Percentiles rank a stretch among this genome's conserved stretches.
Evolutionary conservation across 495 filamentous ascomycete species (phyloP).

Genomic region (Penicillium coffeae): DNA sequence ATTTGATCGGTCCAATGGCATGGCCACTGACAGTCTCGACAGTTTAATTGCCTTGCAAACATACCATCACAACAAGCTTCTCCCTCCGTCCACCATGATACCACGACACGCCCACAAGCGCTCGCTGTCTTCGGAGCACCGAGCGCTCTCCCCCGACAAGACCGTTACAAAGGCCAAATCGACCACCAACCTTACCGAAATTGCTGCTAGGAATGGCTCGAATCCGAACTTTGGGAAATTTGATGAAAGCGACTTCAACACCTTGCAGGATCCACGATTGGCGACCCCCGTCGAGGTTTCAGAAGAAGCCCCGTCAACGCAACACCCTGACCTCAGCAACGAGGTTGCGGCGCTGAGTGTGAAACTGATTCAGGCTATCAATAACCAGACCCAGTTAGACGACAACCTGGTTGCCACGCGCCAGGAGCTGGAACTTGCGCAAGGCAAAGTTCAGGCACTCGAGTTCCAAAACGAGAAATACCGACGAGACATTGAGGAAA

Average conservation of each 20-base stretch:
- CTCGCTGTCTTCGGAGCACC: constrained; percentile 40
- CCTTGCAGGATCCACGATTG: constrained; percentile 49
- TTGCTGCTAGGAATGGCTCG: constrained; percentile 11
- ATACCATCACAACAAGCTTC: constrained; percentile 35
- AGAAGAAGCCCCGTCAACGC: constrained; percentile 38
- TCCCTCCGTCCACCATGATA: constrained; percentile 41
- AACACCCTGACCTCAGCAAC: constrained; percentile 75
- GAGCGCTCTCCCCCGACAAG: constrained; percentile 37
- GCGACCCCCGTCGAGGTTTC: constrained; percentile 31
- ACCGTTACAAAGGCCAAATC: constrained; percentile 44
- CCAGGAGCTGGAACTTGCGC: constrained; percentile 76
- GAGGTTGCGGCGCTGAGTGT: constrained; percentile 90
- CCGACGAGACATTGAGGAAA: constrained; percentile 64
- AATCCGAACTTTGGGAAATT: constrained; percentile 7
- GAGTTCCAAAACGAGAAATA: constrained; percentile 67
- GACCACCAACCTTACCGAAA: constrained; percentile 36
- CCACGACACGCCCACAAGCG: constrained; percentile 40
- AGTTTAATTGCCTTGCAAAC: constrained; percentile 47
- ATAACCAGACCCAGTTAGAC: constrained; percentile 90
- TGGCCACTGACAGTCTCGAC: constrained; percentile 6
- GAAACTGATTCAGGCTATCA: constrained; percentile 95
- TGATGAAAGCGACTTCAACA: constrained; percentile 45
- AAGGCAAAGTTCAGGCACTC: constrained; percentile 61
- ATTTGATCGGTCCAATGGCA: neutral
- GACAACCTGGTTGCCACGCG: constrained; percentile 79